Evolutionary conservation across 2,329 filamentous ascomycete genomes (phyloP).

Genomic region (Penicillium aurantiogriseum): DNA sequence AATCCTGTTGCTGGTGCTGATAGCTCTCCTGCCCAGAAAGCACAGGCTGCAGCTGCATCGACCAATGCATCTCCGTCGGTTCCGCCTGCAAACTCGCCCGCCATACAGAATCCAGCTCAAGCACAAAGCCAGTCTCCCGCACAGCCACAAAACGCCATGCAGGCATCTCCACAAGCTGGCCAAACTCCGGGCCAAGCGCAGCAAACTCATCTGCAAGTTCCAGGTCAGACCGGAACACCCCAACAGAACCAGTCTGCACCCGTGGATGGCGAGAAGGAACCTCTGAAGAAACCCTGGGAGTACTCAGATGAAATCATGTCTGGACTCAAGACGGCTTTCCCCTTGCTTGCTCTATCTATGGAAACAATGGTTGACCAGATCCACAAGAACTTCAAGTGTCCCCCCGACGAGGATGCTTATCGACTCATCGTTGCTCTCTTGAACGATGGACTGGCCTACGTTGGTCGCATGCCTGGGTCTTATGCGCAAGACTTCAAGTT

Average conservation of each 20-base stretch:
- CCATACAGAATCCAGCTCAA: slow-evolving; percentile 26
- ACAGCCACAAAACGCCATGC: slow-evolving; percentile 19
- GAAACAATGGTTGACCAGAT: slow-evolving; percentile 99
- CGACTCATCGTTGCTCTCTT: slow-evolving; percentile 94
- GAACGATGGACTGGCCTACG: slow-evolving; percentile 91
- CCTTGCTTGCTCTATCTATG: slow-evolving; percentile 92
- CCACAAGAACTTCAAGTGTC: slow-evolving; percentile 98
- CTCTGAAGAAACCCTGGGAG: slow-evolving; percentile 83
- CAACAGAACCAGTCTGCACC: slow-evolving; percentile 19
- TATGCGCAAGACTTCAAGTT: slow-evolving; percentile 92
- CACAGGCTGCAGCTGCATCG: slow-evolving; percentile 43
- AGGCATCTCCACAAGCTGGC: slow-evolving; percentile 22
- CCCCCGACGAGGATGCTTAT: slow-evolving; percentile 96
- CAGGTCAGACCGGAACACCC: slow-evolving; percentile 27
- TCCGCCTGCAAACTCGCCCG: slow-evolving; percentile 25
- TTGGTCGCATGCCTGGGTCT: slow-evolving; percentile 79
- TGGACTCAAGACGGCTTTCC: slow-evolving; percentile 94
- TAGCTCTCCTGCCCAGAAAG: slow-evolving; percentile 44
- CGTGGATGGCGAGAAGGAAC: slow-evolving; percentile 41
- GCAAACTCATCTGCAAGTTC: slow-evolving; percentile 26
- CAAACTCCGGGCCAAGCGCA: slow-evolving; percentile 26
- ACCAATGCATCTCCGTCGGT: slow-evolving; percentile 27
- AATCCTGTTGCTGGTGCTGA: slow-evolving; percentile 47
- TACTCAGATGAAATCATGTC: slow-evolving; percentile 94
- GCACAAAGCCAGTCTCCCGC: slow-evolving; percentile 24